A percentile compares a stretch with the other conserved stretches of the same genome.
phyloP scores from a whole-genome alignment of 176 grass and related monocot genomes.

The Paspalum vaginatum region DNA sequence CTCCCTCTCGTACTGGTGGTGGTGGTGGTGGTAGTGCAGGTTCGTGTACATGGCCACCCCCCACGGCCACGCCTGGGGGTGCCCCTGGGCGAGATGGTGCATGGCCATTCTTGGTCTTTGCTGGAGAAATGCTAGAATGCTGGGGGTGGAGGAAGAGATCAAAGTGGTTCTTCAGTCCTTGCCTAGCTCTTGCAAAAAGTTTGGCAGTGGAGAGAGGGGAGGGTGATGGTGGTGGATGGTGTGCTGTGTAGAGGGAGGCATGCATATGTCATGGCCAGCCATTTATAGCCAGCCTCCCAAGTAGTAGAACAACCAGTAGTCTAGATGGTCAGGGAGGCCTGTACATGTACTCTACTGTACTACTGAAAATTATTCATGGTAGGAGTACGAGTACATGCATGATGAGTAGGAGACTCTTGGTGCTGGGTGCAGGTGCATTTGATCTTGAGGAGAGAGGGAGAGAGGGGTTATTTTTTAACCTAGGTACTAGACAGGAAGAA shows the following conservation, averaged over 20 bases:
- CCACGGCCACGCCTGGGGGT: conserved; percentile 68
- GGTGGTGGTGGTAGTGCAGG: conserved; percentile 59
- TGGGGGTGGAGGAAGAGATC: conserved; percentile 34
- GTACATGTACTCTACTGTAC: conserved; percentile 36
- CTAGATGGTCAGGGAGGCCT: conserved; percentile 36
- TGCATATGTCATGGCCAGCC: conserved; percentile 66
- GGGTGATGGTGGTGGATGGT: conserved; percentile 42
- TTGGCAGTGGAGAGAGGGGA: conserved; percentile 16
- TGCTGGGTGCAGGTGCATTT: conserved; percentile 45
- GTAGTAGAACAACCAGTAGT: conserved; percentile 33
- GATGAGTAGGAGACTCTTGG: conserved; percentile 24
- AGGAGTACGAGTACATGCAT: conserved; percentile 20
- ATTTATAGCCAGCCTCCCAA: conserved; percentile 81
- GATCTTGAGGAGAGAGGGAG: conserved; percentile 30
- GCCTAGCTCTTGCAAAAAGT: conserved; percentile 25
- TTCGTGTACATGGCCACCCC: conserved; percentile 72
- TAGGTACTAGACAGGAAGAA: conserved; percentile 86
- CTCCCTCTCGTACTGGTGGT: conserved; percentile 71
- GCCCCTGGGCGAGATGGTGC: conserved; percentile 58
- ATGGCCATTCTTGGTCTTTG: conserved; percentile 57
- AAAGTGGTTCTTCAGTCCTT: not conserved
- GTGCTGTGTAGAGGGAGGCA: conserved; percentile 62
- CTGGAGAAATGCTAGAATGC: not conserved
- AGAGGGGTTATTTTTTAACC: conserved; percentile 58
- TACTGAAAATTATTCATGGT: conserved; percentile 44